phyloP scores from a whole-genome alignment of 129 eudicot species.

The Deinandra increscens region DNA sequence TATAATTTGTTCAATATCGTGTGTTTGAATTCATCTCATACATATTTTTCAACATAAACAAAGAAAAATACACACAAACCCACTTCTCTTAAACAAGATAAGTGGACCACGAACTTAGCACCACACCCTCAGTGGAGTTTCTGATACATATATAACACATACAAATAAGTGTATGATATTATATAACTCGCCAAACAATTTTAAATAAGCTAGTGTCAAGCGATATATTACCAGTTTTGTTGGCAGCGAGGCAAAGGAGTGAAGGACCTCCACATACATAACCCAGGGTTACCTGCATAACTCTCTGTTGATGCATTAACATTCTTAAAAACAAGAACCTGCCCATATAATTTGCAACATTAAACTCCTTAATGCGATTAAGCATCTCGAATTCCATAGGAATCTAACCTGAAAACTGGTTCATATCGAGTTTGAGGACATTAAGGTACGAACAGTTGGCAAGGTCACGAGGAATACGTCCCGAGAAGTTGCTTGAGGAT shows the following conservation, averaged over 20 bases:
- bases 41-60: too few species aligned
- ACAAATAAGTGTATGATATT: too few species aligned
- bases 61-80: too few species aligned
- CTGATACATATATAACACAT: too few species aligned
- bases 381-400: constrained; percentile 36
- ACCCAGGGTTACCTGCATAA: constrained; percentile 58
- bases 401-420: constrained; percentile 54
- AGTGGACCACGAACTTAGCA: too few species aligned
- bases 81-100: too few species aligned
- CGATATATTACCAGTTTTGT: not conserved
- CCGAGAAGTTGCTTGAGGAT: constrained; percentile 59
- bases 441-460: constrained; percentile 60
- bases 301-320: constrained; percentile 25
- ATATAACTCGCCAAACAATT: too few species aligned
- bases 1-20: too few species aligned
- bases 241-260: constrained; percentile 41
- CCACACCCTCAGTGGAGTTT: too few species aligned
- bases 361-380: constrained; percentile 19
- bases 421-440: constrained; percentile 45
- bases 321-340: constrained; percentile 43
- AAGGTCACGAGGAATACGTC: constrained; percentile 48
- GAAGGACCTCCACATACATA: constrained; percentile 72
- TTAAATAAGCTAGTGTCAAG: not conserved
- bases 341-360: constrained; percentile 62
- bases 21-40: too few species aligned